phyloP scores from a whole-genome alignment of 177 flowering plant genomes.

The Vitis hybrid region DNA sequence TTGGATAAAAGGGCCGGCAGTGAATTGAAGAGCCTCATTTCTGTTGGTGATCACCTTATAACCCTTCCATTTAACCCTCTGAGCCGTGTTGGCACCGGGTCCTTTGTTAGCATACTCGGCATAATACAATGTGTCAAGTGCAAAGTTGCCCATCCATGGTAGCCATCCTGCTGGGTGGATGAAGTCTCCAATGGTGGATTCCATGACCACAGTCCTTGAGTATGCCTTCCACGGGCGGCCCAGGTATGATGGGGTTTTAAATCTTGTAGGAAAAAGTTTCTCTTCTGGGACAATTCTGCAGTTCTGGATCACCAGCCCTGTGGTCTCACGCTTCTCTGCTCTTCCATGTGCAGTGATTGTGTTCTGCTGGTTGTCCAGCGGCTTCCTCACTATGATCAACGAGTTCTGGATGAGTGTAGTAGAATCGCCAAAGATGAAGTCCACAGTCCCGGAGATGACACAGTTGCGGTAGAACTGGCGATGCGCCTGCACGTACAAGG shows the following conservation, averaged over 20 bases:
- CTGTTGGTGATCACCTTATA: slow-evolving; percentile 23
- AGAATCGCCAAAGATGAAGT: slow-evolving; percentile 53
- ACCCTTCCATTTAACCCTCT: slow-evolving; percentile 44
- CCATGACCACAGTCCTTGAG: slow-evolving; percentile 41
- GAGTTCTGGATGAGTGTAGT: slow-evolving; percentile 38
- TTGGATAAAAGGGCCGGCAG: slow-evolving; percentile 45
- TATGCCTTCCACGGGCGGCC: slow-evolving; percentile 36
- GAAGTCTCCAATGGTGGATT: slow-evolving; percentile 31
- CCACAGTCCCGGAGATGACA: slow-evolving; percentile 55
- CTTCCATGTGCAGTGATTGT: slow-evolving; percentile 51
- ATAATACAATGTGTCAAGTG: slow-evolving; percentile 33
- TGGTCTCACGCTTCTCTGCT: slow-evolving; percentile 15
- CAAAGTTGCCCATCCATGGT: slow-evolving; percentile 38
- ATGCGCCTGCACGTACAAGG: slow-evolving; percentile 41
- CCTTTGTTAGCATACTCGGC: slow-evolving; percentile 48
- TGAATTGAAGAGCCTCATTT: slow-evolving; percentile 32
- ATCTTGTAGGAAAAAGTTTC: slow-evolving; percentile 23
- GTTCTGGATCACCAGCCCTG: slow-evolving; percentile 48
- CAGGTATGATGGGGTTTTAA: slow-evolving; percentile 30
- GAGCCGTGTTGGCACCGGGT: slow-evolving; percentile 34
- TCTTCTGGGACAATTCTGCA: slow-evolving; percentile 49
- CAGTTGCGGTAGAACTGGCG: slow-evolving; percentile 55
- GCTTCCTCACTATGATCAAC: slow-evolving; percentile 38
- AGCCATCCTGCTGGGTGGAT: slow-evolving; percentile 52
- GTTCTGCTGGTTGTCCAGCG: slow-evolving; percentile 36